Evolutionary conservation across 768 basidiomycete species (phyloP), one percentile per base, ranked within the genome.

Genomic region (Lactarius trivialis): DNA sequence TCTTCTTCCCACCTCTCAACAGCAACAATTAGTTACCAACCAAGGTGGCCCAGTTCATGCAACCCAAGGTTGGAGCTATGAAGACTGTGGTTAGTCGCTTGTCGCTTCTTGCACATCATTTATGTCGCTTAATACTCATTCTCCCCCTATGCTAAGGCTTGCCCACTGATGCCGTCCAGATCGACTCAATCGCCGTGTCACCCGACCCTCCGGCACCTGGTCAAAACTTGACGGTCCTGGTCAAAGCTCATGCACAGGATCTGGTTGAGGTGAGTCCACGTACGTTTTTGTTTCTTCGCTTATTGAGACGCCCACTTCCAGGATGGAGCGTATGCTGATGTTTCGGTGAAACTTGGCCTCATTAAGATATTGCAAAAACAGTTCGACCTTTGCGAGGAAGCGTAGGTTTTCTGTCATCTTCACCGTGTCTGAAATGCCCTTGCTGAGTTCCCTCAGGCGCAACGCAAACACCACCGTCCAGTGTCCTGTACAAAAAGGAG

Each of bases 181-280:
- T 98, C 57, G 69, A 89, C 21, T 86, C 82, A n/a, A 86, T 98
- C 60, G 60, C 71, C 2, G 77, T 98, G 41, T 80, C 76, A 17
- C 97, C 97, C 0, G 92, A 98, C 70, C 95, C 96, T 34, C 97
- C 97, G 1, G 71, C 84, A 68, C 91, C 94, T 4, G 97, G 97
- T 4, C 68, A 91, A 70, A 81, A 93, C 67, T 75, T 99, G 68
- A 95, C 92, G n/a, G 87, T 99, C 65, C 86, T 75, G 4, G 95
- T 89, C 19, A 76, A 77, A 7, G 96, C 85, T 3, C 70, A 68
- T 3, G 89, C 86, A 2, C 67, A 72, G 7, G 73, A 85, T 59
- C 72, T 68, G 6, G 84, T 98, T 64, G 79, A 89, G 77, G 95
- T 95, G 76, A 57, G 33, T 15, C 24, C 60, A 9, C 19, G 4